phyloP scores from a whole-genome alignment of 805 yeast genomes.

The Ogataea allantospora region DNA sequence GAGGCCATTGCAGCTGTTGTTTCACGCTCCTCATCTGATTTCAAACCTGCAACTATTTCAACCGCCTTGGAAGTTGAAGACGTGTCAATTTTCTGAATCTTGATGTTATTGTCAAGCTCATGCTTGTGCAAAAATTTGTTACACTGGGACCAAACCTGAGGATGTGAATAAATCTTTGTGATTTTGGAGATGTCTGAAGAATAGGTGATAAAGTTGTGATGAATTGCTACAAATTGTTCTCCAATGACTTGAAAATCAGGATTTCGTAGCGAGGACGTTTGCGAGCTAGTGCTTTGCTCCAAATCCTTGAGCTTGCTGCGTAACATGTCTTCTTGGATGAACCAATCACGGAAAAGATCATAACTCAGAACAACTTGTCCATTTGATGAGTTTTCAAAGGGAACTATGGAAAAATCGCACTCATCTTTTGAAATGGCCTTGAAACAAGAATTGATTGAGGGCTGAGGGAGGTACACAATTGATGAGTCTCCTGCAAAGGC shows the following conservation, averaged over 20 bases:
- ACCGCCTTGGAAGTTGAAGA: conserved; percentile 88
- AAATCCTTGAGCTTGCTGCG: conserved; percentile 12
- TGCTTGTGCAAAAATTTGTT: conserved; percentile 48
- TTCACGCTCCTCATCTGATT: conserved; percentile 32
- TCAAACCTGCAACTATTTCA: conserved; percentile 46
- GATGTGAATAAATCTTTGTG: conserved; percentile 76
- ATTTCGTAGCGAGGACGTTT: conserved; percentile 10
- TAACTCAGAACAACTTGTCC: conserved; percentile 89
- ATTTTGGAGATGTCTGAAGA: conserved; percentile 46
- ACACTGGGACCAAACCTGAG: conserved; percentile 98
- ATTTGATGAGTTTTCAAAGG: conserved; percentile 91
- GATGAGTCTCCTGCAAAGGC: conserved; percentile 17
- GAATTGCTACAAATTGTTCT: conserved; percentile 80
- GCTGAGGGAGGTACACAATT: conserved; percentile 36
- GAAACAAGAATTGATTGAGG: conserved; percentile 62
- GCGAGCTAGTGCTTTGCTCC: conserved; percentile 14
- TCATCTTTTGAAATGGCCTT: conserved; percentile 40
- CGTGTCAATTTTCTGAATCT: conserved; percentile 57
- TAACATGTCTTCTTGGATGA: conserved; percentile 25
- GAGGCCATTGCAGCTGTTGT: conserved; percentile 73
- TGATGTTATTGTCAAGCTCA: conserved; percentile 32
- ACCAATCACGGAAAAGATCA: conserved; percentile 74
- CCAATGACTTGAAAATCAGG: conserved; percentile 57
- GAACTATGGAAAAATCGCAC: conserved; percentile 76
- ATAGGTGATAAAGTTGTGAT: conserved; percentile 66